Base-by-base conservation (phyloP, 192 early-diverging fungal genomes). In the Coemansia sp. region DNA sequence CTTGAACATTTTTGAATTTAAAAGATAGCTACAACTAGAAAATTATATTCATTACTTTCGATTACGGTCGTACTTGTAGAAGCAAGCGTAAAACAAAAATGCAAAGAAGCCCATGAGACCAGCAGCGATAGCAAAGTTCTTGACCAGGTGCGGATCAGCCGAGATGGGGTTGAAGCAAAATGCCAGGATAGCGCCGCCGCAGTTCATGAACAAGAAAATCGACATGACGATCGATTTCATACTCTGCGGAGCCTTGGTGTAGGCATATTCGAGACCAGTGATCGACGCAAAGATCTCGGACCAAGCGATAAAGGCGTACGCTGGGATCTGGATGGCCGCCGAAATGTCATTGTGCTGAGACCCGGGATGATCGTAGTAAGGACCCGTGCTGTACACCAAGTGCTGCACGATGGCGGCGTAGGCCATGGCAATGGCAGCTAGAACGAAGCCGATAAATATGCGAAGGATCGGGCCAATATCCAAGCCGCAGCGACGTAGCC, bases 181-280 rank as follows among this genome's bases (percentile, higher is more conserved):
- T 10, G 74, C 85, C 47, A 91, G 70, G n/a, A 88, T 38, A 10
- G 85, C 76, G 41, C 88, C 89, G 31, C 84, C 24, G 74, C 82
- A 85, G 74, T 76, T 83, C 29, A 76, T 89, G 61, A 88, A 85
- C 66, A 91, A 76, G 86, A 89, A 91, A 10, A 92, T 69, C n/a
- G 89, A 85, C 83, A 88, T 90, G 33, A 92, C 88, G 9, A 90
- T 80, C n/a, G 89, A 90, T 79, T 89, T 91, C 88, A 90, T 87
- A 43, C 67, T 68, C 2, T 79, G 72, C 12, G 90, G 87, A 9
- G 90, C 88, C 80, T 85, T 88, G 47, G 80, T 89, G 86, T 85
- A 92, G 15, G 87, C 90, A 71, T 86, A 90, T 75, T 90, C 90
- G 40, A 90, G 82, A 68, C 89, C 89, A 16, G 90, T 90, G 66